A percentile compares a stretch with the other conserved stretches of the same genome.
Evolutionary conservation across 2,329 filamentous ascomycete species (phyloP).

Genomic region (Ceratocystis cacaofunesta): DNA sequence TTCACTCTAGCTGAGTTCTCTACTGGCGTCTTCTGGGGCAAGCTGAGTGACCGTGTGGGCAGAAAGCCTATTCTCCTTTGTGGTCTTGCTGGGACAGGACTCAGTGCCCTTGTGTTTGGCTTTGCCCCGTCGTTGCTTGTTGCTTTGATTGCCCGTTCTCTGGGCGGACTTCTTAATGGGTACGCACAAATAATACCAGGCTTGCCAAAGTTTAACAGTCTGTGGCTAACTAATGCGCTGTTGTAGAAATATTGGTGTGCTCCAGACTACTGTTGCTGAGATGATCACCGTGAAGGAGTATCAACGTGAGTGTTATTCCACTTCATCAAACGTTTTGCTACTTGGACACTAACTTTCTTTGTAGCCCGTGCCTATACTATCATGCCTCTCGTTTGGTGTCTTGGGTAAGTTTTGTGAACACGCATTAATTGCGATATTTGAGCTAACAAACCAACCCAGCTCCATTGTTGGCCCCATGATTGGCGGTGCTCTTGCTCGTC

Average conservation of each 20-base stretch:
- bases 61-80: slow-evolving; percentile 83
- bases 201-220: not conserved
- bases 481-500: slow-evolving; percentile 76
- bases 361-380: slow-evolving; percentile 83
- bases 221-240: slow-evolving; percentile 6
- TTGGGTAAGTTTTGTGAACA: slow-evolving; percentile 47
- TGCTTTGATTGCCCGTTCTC: slow-evolving; percentile 71
- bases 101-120: slow-evolving; percentile 87
- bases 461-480: slow-evolving; percentile 88
- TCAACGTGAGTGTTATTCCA: slow-evolving; percentile 48
- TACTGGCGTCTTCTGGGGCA: slow-evolving; percentile 83
- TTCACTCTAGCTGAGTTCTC: slow-evolving; percentile 94
- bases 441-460: slow-evolving; percentile 27
- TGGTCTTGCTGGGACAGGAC: slow-evolving; percentile 76
- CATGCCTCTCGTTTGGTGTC: slow-evolving; percentile 96
- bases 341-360: slow-evolving; percentile 21
- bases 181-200: slow-evolving; percentile 29
- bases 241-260: slow-evolving; percentile 72
- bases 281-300: slow-evolving; percentile 86
- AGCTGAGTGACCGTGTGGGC: slow-evolving; percentile 78
- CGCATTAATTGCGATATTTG: not conserved
- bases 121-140: slow-evolving; percentile 71
- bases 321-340: not conserved
- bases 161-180: slow-evolving; percentile 88
- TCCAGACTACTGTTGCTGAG: slow-evolving; percentile 91